Base-by-base conservation (phyloP, 768 basidiomycete species). In the Pulveroboletus sp. region DNA sequence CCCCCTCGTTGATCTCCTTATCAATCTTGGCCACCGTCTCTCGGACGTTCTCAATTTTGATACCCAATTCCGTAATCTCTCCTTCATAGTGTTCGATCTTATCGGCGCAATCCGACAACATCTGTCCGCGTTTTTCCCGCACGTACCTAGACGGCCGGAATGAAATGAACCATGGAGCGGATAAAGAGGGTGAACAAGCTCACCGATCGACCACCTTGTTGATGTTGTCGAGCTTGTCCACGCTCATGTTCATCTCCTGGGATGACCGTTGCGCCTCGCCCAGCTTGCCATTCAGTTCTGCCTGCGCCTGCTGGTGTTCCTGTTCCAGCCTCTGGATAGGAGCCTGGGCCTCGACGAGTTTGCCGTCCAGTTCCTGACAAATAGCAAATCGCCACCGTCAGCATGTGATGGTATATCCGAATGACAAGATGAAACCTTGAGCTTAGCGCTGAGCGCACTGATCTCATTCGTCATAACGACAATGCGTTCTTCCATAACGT, bases 1-100 rank as follows among this genome's bases (percentile, higher is more conserved):
- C 85, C 52, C 86, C 79, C 56, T 87, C 84, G 63, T 82, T 84
- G 63, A 93, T 83, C 61, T 93, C 87, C 61, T 82, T 84, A 59
- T 90, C 85, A 14, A 94, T 77, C 19, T 68, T 72, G 13, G 75
- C 72, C 24, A 91, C 78, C 25, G 61, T 65, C 31, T 67, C 64
- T 9, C 75, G 73, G 8, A 73, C 57, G 14, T 61, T 56, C 45
- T 76, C 75, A 10, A 79, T 67, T 21, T 73, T 66, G 21, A 71
- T 60, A 0, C 57, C 65, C 3, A 74, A 63, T 19, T 75, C 68
- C 27, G 66, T 59, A 47, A 83, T 79, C 46, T 75, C 72, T 11
- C 59, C 62, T 57, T 79, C 75, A 46, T 73, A 65, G 9, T 70
- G 69, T 19, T 73, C 76, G 12, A 90, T 77, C 46, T 75, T 73